These are phyloP conservation scores for Toxoplasma gondii DNA, from an alignment of 169 alveolate genomes.

Conservation along the genomic window DNA sequence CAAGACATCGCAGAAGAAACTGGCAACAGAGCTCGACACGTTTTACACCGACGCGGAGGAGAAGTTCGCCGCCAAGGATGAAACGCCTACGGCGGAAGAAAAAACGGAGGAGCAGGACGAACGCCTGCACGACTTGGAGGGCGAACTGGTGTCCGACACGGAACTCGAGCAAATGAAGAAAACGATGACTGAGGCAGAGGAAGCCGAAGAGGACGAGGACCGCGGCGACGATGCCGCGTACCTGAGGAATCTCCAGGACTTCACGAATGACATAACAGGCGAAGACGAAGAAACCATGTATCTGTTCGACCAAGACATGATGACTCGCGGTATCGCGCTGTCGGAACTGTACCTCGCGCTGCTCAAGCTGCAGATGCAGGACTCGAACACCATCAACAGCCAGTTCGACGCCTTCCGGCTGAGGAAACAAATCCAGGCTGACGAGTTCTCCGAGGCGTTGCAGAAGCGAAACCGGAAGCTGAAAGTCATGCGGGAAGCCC, in stretches of 20 bases:
- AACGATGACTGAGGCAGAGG: neutral
- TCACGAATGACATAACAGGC: constrained; percentile 50
- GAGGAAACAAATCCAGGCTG: constrained; percentile 60
- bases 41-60: constrained; percentile 8
- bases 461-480: constrained; percentile 67
- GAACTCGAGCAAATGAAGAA: neutral
- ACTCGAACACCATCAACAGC: constrained; percentile 66
- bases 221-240: neutral
- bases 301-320: constrained; percentile 74
- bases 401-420: constrained; percentile 71
- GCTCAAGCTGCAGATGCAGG: constrained; percentile 71
- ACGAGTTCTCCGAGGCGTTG: constrained; percentile 35
- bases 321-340: constrained; percentile 67
- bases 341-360: constrained; percentile 75
- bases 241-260: neutral
- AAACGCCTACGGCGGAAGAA: neutral
- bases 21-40: neutral
- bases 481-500: constrained; percentile 51
- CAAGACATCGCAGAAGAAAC: neutral
- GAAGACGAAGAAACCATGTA: constrained; percentile 71
- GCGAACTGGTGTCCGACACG: constrained; percentile 8
- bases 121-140: constrained; percentile 42
- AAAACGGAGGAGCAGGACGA: neutral
- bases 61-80: neutral
- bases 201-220: constrained; percentile 9